A percentile compares a stretch with the other conserved stretches of the same genome.
phyloP scores from a whole-genome alignment of 495 filamentous ascomycete genomes.

The Penicillium atrosanguineum region DNA sequence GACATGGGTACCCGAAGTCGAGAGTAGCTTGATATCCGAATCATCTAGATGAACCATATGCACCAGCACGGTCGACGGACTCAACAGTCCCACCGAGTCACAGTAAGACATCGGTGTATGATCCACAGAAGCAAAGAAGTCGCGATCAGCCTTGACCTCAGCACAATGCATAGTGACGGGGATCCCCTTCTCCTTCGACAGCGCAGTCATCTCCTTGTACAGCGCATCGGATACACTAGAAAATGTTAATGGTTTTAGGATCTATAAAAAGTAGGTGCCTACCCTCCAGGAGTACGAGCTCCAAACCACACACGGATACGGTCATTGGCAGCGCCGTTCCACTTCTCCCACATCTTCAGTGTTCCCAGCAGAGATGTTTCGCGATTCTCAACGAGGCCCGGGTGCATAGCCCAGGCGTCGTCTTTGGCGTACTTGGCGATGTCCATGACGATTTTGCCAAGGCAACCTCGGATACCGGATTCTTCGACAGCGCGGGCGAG shows the following conservation, averaged over 20 bases:
- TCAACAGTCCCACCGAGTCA: conserved; percentile 37
- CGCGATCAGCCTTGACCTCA: conserved; percentile 37
- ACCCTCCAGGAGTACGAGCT: conserved; percentile 50
- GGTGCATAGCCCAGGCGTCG: conserved; percentile 50
- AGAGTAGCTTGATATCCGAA: conserved; percentile 38
- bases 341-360: conserved; percentile 46
- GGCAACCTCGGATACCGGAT: conserved; percentile 47
- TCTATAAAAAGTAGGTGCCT: not conserved
- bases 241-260: conserved; percentile 3
- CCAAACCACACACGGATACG: conserved; percentile 52
- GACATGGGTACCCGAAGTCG: conserved; percentile 41
- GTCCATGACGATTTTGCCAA: conserved; percentile 43
- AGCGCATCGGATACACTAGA: conserved; percentile 42
- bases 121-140: conserved; percentile 37
- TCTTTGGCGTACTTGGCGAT: conserved; percentile 43
- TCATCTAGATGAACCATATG: conserved; percentile 51
- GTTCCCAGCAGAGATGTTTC: conserved; percentile 44
- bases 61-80: conserved; percentile 37
- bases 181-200: conserved; percentile 42
- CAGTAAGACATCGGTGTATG: conserved; percentile 47
- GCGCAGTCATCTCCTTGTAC: conserved; percentile 44
- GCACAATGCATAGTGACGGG: conserved; percentile 44
- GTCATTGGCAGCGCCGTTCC: conserved; percentile 45
- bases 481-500: conserved; percentile 46
- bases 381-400: conserved; percentile 43